phyloP scores from a whole-genome alignment of 2,329 filamentous ascomycete genomes.

The Xylariales sp. region DNA sequence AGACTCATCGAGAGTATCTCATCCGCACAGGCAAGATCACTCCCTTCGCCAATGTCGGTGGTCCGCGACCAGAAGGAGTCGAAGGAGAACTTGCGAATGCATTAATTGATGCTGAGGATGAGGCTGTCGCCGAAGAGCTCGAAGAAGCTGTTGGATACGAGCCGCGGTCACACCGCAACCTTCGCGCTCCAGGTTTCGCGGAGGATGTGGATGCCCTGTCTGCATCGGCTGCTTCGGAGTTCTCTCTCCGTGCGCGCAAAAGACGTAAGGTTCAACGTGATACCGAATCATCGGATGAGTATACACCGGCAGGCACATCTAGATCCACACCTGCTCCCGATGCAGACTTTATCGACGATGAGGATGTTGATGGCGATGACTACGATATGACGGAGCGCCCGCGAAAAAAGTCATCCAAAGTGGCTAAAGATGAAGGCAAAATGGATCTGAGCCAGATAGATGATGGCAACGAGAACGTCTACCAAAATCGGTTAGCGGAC shows the following conservation, averaged over 20 bases:
- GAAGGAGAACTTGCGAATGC: slow-evolving; percentile 71
- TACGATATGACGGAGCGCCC: slow-evolving; percentile 33
- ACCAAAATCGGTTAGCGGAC: slow-evolving; percentile 66
- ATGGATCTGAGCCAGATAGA: slow-evolving; percentile 62
- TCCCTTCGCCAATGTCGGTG: slow-evolving; percentile 78
- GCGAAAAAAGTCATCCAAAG: slow-evolving; percentile 36
- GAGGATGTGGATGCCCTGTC: slow-evolving; percentile 34
- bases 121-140: slow-evolving; percentile 50
- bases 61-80: slow-evolving; percentile 55
- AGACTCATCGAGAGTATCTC: slow-evolving; percentile 82
- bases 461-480: slow-evolving; percentile 82
- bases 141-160: slow-evolving; percentile 38
- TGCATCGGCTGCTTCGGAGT: slow-evolving; percentile 42
- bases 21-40: slow-evolving; percentile 97
- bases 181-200: slow-evolving; percentile 67
- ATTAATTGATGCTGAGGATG: slow-evolving; percentile 78
- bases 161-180: slow-evolving; percentile 64
- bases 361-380: slow-evolving; percentile 34
- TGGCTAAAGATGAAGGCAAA: slow-evolving; percentile 31
- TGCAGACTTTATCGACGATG: slow-evolving; percentile 24
- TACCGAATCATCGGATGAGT: slow-evolving; percentile 40
- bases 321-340: slow-evolving; percentile 19
- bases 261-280: slow-evolving; percentile 39
- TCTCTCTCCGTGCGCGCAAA: slow-evolving; percentile 55
- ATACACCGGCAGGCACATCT: slow-evolving; percentile 27